Percentiles rank a stretch among this genome's conserved stretches.
Evolutionary conservation across 257 asterid species (phyloP).

Genomic region (Penstemon eatonii): DNA sequence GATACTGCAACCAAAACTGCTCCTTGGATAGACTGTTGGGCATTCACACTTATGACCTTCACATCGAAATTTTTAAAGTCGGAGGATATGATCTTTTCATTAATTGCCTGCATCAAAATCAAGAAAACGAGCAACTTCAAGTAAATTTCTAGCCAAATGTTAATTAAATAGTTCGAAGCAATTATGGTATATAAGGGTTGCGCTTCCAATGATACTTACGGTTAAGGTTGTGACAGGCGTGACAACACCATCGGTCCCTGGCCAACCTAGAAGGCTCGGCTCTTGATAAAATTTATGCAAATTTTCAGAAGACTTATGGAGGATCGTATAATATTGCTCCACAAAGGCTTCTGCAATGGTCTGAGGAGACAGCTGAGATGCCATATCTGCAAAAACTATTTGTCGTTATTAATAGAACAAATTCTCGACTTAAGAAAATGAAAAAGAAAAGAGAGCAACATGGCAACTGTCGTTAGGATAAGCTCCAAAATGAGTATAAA

Average conservation of each 20-base stretch:
- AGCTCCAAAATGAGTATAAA: background rate
- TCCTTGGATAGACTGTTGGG: conserved; percentile 47
- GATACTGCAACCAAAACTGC: conserved; percentile 52
- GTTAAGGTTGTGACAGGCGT: conserved; percentile 37
- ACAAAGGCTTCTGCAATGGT: conserved; percentile 42
- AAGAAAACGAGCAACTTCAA: background rate
- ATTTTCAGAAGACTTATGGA: conserved; percentile 34
- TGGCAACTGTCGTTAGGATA: background rate
- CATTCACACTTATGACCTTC: conserved; percentile 35
- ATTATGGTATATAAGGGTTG: background rate
- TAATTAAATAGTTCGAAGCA: background rate
- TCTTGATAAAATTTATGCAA: conserved; percentile 53
- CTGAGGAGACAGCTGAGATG: conserved; percentile 22
- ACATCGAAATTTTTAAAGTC: conserved; percentile 38
- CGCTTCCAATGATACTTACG: conserved; percentile 32
- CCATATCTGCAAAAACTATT: conserved; percentile 44
- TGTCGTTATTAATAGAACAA: background rate
- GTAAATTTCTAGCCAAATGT: background rate
- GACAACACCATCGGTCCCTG: conserved; percentile 34
- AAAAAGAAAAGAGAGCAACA: background rate
- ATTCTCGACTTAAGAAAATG: background rate
- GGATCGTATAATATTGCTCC: conserved; percentile 40
- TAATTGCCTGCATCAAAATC: conserved; percentile 48
- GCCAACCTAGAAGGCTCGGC: conserved; percentile 47
- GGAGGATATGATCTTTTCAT: conserved; percentile 53